Percentiles rank a stretch among this genome's conserved stretches.
These are phyloP conservation scores for Ascochyta clinopodiicola DNA, from an alignment of 2,329 filamentous ascomycete species.

Conservation along the genomic window DNA sequence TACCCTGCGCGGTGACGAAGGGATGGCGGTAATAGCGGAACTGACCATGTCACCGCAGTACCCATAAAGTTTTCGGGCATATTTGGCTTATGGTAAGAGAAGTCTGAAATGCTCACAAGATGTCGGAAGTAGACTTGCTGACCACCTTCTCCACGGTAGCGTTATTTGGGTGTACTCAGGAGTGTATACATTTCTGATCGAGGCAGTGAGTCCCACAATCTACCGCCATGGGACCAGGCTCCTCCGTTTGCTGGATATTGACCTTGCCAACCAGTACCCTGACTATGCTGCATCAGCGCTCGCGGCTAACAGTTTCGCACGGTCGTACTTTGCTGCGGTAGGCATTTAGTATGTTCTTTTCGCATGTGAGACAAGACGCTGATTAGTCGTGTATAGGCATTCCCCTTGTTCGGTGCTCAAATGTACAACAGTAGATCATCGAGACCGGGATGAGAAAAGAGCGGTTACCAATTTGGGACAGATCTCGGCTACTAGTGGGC, in stretches of 20 bases:
- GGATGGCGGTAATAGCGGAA: too few relatives aligned
- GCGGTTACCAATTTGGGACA: constrained; percentile 53
- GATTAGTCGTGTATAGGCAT: too few relatives aligned
- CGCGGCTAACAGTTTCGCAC: constrained; percentile 59
- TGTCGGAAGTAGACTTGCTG: too few relatives aligned
- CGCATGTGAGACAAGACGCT: too few relatives aligned
- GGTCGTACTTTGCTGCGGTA: constrained; percentile 57
- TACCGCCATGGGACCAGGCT: constrained; percentile 32
- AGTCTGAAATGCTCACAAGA: too few relatives aligned
- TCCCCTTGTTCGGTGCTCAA: constrained; percentile 57
- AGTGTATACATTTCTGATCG: constrained; percentile 86
- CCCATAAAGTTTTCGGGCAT: constrained; percentile 58
- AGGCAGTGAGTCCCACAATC: constrained; percentile 59
- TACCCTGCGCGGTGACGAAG: too few relatives aligned
- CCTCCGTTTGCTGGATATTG: constrained; percentile 24
- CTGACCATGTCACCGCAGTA: constrained; percentile 49
- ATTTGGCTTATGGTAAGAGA: constrained; percentile 54
- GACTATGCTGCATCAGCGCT: constrained; percentile 58
- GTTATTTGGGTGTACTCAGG: constrained; percentile 80
- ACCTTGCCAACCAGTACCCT: constrained; percentile 51
- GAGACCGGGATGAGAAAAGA: constrained; percentile 42
- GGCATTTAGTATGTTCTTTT: too few relatives aligned
- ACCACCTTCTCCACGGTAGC: constrained; percentile 55
- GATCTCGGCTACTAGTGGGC: constrained; percentile 60
- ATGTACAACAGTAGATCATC: constrained; percentile 58